Percentiles rank a stretch among this genome's conserved stretches.
These are phyloP conservation scores for Picochlorum sp. DNA, from an alignment of 139 green algal genomes.

Conservation along the genomic window DNA sequence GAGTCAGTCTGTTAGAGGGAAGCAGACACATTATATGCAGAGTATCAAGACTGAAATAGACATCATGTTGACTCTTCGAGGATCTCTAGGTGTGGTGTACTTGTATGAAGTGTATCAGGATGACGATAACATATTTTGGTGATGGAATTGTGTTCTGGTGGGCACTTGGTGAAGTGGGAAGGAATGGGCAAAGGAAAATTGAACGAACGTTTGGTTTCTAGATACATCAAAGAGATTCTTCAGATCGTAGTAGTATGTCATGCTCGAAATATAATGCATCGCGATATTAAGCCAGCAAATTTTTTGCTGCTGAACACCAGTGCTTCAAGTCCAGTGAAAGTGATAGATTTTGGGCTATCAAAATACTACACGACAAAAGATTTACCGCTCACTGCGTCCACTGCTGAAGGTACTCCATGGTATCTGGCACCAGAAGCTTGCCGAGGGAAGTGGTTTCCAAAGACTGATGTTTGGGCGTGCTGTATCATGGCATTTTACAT, in stretches of 20 bases:
- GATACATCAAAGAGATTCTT: constrained; percentile 29
- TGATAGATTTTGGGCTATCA: constrained; percentile 47
- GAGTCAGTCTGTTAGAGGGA: constrained; percentile 2
- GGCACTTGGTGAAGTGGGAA: constrained; percentile 27
- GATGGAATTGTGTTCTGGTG: constrained; percentile 39
- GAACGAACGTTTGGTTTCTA: constrained; percentile 28
- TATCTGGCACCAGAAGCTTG: constrained; percentile 73
- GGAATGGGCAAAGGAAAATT: constrained; percentile 11
- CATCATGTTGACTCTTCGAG: constrained; percentile 21
- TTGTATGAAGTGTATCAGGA: constrained; percentile 42
- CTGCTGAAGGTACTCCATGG: constrained; percentile 78
- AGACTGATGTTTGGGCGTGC: constrained; percentile 71
- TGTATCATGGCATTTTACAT: constrained; percentile 70
- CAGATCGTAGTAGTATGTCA: constrained; percentile 40
- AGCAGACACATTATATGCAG: constrained; percentile 8
- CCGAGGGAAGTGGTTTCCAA: constrained; percentile 52
- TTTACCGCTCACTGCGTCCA: constrained; percentile 60
- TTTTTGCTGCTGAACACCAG: constrained; percentile 32
- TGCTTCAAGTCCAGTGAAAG: constrained; percentile 32
- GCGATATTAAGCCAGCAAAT: constrained; percentile 45
- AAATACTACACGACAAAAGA: constrained; percentile 20
- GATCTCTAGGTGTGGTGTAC: constrained; percentile 28
- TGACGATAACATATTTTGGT: constrained; percentile 28
- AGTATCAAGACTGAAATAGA: constrained; percentile 29
- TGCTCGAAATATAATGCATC: constrained; percentile 28